Evolutionary conservation across 2,329 filamentous ascomycete species (phyloP).

Genomic region (Fonsecaea pugnacius): DNA sequence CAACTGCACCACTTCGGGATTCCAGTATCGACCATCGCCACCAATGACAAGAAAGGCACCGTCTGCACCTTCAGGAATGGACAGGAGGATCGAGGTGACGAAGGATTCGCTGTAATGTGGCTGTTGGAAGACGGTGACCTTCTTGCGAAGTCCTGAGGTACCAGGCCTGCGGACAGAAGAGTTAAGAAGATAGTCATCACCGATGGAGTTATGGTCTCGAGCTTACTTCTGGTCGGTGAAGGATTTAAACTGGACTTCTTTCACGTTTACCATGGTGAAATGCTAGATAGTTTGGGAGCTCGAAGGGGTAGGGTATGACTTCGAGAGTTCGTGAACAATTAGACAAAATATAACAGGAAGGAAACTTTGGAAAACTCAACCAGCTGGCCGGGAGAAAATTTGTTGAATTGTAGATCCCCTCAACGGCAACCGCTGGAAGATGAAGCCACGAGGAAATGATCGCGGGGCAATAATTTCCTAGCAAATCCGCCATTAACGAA

Average conservation of each 20-base stretch:
- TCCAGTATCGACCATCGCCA: constrained; percentile 96
- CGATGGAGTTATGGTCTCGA: constrained; percentile 27
- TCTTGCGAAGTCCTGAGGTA: constrained; percentile 97
- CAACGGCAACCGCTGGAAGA: constrained; percentile 2
- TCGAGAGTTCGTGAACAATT: not conserved
- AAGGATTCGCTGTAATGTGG: constrained; percentile 96
- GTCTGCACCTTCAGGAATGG: constrained; percentile 91
- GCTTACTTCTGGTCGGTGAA: constrained; percentile 97
- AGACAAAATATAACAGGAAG: not conserved
- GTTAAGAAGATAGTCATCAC: constrained; percentile 7
- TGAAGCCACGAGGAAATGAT: not conserved
- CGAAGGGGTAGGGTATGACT: not conserved
- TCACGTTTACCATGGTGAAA: constrained; percentile 45
- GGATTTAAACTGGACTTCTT: constrained; percentile 79
- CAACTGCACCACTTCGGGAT: constrained; percentile 92
- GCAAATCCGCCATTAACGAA: constrained; percentile 2
- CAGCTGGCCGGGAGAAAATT: not conserved
- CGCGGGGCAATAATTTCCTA: constrained; percentile 7
- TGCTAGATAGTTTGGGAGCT: not conserved
- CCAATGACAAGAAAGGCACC: constrained; percentile 93
- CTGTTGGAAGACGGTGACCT: constrained; percentile 97
- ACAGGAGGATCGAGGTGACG: constrained; percentile 88
- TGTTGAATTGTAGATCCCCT: constrained; percentile 7
- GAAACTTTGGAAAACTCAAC: not conserved
- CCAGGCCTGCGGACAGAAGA: constrained; percentile 37